Evolutionary conservation across 352 stramenopile species (phyloP), one percentile per base, ranked within the genome.

Genomic region (Globisporangium canariense): DNA sequence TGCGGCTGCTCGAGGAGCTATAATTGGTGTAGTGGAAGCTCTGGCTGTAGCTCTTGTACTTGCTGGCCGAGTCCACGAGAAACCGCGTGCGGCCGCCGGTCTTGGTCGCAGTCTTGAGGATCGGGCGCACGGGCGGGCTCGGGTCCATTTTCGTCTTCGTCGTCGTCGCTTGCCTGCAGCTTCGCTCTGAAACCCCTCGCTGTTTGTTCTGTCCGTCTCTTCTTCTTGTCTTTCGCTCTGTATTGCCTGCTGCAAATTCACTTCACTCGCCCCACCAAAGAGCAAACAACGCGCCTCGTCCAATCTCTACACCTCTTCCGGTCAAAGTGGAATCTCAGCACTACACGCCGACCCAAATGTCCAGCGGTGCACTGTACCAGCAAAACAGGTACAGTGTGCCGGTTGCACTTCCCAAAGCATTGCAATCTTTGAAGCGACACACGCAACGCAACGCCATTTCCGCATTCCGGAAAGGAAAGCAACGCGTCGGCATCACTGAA

Each of bases 21-120:
- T 64, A 68, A 40, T 45, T 64, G 38, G 46, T 60, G 46, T 60
- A 68, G 62, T 68, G 63, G 30, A 68, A 68, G 34, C 28, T 64
- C 63, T 64, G 63, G 30, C 63, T 68, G 49, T 68, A 68, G 32
- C 63, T 68, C 49, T 60, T 59, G 56, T 68, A 68, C 20, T 68
- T 68, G 63, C 62, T 62, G 32, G 56, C 22, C 22, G 62, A 58
- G 65, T 76, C 62, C 67, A 22, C 50, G 73, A 75, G 57, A 51
- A 64, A 68, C 36, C 63, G 63, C 56, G 56, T 64, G 56, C 56
- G 63, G 20, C 10, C 61, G 49, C 56, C 43, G 4, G 63, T 68
- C 57, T 64, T 68, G 34, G 61, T 68, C 53, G 66, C 59, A 30
- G 53, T 65, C 71, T 90, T 92, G 60, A 92, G 78, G 59, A 92